phyloP scores from a whole-genome alignment of 768 basidiomycete species.

The Russula lepida region DNA sequence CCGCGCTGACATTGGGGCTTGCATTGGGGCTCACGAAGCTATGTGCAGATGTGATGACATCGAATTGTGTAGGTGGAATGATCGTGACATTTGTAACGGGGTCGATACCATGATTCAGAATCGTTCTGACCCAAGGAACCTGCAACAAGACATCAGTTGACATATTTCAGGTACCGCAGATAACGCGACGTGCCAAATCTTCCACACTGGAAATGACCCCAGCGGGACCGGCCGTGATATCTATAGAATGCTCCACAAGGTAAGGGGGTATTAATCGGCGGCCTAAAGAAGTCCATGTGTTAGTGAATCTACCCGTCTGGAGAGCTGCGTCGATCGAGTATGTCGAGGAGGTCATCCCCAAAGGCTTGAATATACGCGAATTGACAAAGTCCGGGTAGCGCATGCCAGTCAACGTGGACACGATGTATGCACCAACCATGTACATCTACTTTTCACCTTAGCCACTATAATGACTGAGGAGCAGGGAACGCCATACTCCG shows the following conservation, averaged over 20 bases:
- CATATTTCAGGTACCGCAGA: background rate
- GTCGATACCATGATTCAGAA: constrained; percentile 31
- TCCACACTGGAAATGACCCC: constrained; percentile 36
- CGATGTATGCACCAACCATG: constrained; percentile 29
- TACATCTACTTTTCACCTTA: constrained; percentile 31
- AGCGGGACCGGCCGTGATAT: constrained; percentile 32
- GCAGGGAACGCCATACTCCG: constrained; percentile 22
- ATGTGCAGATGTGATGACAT: constrained; percentile 28
- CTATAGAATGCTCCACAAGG: constrained; percentile 23
- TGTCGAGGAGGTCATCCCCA: constrained; percentile 36
- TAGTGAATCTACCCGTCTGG: constrained; percentile 28
- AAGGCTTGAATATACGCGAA: constrained; percentile 33
- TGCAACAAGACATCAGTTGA: constrained; percentile 16
- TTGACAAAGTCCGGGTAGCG: constrained; percentile 35
- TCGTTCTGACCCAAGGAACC: constrained; percentile 34
- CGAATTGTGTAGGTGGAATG: constrained; percentile 28
- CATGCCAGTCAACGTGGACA: constrained; percentile 28
- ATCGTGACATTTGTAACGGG: constrained; percentile 27
- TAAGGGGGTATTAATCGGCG: constrained; percentile 30
- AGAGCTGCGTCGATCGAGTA: constrained; percentile 30
- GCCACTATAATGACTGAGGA: background rate
- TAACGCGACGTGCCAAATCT: constrained; percentile 34
- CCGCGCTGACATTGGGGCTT: constrained; percentile 7
- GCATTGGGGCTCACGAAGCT: constrained; percentile 21
- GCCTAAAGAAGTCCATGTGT: constrained; percentile 29